Conservation (phyloP, 1,284 basidiomycete species). For the Moniliella sp. region DNA sequence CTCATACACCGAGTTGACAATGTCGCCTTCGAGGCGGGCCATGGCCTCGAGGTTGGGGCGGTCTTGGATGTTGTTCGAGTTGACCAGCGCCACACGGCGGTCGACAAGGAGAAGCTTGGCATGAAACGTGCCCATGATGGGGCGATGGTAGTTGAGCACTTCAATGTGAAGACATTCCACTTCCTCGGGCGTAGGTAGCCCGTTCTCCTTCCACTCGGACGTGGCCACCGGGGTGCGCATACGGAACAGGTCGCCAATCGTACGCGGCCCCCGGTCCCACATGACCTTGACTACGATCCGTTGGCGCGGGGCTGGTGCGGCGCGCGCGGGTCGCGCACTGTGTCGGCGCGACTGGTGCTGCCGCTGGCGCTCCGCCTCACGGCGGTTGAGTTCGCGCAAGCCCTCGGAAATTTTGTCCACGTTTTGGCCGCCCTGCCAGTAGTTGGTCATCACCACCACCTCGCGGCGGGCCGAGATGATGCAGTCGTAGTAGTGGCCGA, state of each 20-base stretch:
- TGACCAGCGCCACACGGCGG: constrained; percentile 49
- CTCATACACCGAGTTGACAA: constrained; percentile 54
- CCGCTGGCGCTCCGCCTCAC: constrained; percentile 6
- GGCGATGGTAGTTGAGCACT: constrained; percentile 30
- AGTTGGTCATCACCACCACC: constrained; percentile 30
- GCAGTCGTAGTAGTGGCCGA: constrained; percentile 31
- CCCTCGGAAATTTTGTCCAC: constrained; percentile 28
- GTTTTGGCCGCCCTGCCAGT: constrained; percentile 30
- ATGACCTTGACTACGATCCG: constrained; percentile 27
- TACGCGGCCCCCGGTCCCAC: constrained; percentile 31
- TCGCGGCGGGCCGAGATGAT: constrained; percentile 24
- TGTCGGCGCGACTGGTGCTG: not conserved
- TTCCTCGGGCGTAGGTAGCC: constrained; percentile 18
- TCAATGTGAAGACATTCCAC: constrained; percentile 22
- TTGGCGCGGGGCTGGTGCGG: constrained; percentile 2
- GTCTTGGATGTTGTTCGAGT: constrained; percentile 53
- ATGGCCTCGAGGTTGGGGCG: constrained; percentile 35
- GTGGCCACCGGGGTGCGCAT: constrained; percentile 20
- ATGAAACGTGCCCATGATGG: constrained; percentile 48
- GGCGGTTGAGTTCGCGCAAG: constrained; percentile 18
- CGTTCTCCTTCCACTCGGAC: constrained; percentile 21
- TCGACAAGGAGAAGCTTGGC: constrained; percentile 57
- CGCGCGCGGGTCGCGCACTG: too few relatives aligned
- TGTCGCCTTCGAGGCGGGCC: constrained; percentile 41
- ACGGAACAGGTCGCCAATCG: constrained; percentile 25